Base-by-base conservation (phyloP, 2,329 filamentous ascomycete genomes). In the Aspergillus sp. region DNA sequence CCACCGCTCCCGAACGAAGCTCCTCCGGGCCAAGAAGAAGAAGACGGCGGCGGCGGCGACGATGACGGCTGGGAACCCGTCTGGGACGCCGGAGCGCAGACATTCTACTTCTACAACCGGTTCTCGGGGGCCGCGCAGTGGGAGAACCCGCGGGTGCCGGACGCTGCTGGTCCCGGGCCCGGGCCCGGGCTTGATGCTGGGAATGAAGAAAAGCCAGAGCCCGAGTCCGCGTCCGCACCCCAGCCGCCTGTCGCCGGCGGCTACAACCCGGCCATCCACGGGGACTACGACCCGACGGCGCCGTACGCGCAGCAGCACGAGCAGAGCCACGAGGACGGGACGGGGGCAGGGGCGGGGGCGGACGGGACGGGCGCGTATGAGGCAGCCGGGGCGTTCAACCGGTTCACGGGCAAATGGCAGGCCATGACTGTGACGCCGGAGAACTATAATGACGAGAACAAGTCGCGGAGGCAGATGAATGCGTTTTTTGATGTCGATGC, bases 401-500 rank as follows among this genome's bases (percentile, higher is more conserved):
- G 86, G 35, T 89, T 86, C 62, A 94, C 84, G 0, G 88, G 88
- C 27, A 74, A 78, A 44, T 93, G 84, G 65, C 88, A 95, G 62
- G 64, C 70, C 12, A 66, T 66, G 2, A 72, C 75, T 8, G 66
- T 79, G 42, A 79, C 73, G 3, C 76, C 84, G 2, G 85, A 91
- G 33, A 75, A 79, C 32, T 82, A 88, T 66, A 82, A 78, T 46
- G 86, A 94, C 51, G 86, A 93, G 53, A 82, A 85, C 53, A 95
- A 94, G 69, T 81, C 81, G 39, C 72, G 70, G 32, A 72, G 91
- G 27, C 91, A 96, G 64, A 82, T 96, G 82, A 83, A 84, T 53
- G 84, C 86, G 25, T 96, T 81, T 63, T 98, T 96, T 58, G 89
- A 98, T 55, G 88, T 95, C 26, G 88, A 96, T 58, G 84, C 86